A percentile compares a stretch with the other conserved stretches of the same genome.
phyloP scores from a whole-genome alignment of 306 rosid species.

The Oxytropis ochrocephala region DNA sequence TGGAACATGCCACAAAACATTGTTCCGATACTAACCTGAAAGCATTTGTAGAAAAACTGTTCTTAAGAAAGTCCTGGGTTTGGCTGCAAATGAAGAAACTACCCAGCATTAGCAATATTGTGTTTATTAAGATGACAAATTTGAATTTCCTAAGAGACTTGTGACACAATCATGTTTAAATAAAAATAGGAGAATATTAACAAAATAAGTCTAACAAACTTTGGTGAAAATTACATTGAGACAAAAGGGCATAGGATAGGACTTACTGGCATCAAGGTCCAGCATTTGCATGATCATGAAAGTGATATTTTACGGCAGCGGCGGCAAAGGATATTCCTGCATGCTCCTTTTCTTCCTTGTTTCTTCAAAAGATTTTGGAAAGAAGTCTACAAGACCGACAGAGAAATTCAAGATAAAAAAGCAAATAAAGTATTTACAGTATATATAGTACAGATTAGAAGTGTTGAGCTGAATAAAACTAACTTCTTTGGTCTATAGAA shows the following conservation, averaged over 20 bases:
- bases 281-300: slow-evolving; percentile 93
- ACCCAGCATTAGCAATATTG: slow-evolving; percentile 8
- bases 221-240: not conserved
- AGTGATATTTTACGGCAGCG: slow-evolving; percentile 83
- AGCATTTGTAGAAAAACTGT: slow-evolving; percentile 75
- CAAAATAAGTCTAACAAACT: not conserved
- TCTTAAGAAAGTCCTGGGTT: slow-evolving; percentile 63
- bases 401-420: not conserved
- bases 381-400: slow-evolving; percentile 40
- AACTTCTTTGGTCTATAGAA: not conserved
- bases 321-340: slow-evolving; percentile 91
- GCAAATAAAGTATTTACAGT: not conserved
- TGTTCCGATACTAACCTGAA: slow-evolving; percentile 43
- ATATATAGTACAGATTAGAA: not conserved
- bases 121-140: not conserved
- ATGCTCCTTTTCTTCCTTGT: slow-evolving; percentile 74
- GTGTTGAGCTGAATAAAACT: not conserved
- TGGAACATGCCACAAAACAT: not conserved
- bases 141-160: not conserved
- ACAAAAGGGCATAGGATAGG: slow-evolving; percentile 1
- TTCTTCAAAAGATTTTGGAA: slow-evolving; percentile 59
- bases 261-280: slow-evolving; percentile 69
- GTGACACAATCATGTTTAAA: not conserved
- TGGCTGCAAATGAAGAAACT: slow-evolving; percentile 56
- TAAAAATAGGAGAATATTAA: not conserved